Base-by-base conservation (phyloP, 1,139 yeast species). In the Keqinozyma sinolaborantium region DNA sequence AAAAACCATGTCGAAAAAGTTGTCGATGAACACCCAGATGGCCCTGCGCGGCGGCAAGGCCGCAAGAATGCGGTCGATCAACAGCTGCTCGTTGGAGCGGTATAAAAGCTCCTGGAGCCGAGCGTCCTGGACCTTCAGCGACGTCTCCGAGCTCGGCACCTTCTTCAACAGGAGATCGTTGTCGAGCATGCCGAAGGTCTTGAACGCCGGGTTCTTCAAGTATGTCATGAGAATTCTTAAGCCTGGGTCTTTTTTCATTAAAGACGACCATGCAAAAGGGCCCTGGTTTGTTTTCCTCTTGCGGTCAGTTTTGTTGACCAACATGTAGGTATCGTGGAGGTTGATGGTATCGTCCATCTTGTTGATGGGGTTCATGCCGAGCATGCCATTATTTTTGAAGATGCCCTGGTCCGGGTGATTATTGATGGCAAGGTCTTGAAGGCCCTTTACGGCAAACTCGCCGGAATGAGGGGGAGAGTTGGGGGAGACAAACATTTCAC, bases 1-100 rank as follows among this genome's bases (percentile, higher is more conserved):
- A 38, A 71, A 71, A 8, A 73, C 56, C 14, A 58, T 51, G 3
- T 48, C 47, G 48, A 75, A 75, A 43, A 60, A 76, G 23, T 73
- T 49, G 24, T 65, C 63, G 10, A 73, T 46, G 3, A 70, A 56
- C 16, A 62, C 40, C 76, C 79, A 70, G 2, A 73, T 43, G 2
- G 64, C 63, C 32, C 59, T 62, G 23, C 53, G 60, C 5, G 48
- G 47, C 0, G 83, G 82, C 21, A 77, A 45, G 3, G 64, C 60
- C 29, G 60, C 49, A 28, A 64, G 55, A 13, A 76, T 65, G 36
- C 56, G 54, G 26, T 60, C 53, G 14, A 56, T 39, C 24, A 54
- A 36, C n/a, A n/a, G n/a, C n/a, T n/a, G n/a, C n/a, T n/a, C n/a
- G 26, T 41, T 53, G 47, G 43, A 55, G 43, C 45, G 58, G 64